Percentiles rank a stretch among this genome's conserved stretches.
These are phyloP conservation scores for Bullera alba DNA, from an alignment of 768 basidiomycete genomes.

Conservation along the genomic window DNA sequence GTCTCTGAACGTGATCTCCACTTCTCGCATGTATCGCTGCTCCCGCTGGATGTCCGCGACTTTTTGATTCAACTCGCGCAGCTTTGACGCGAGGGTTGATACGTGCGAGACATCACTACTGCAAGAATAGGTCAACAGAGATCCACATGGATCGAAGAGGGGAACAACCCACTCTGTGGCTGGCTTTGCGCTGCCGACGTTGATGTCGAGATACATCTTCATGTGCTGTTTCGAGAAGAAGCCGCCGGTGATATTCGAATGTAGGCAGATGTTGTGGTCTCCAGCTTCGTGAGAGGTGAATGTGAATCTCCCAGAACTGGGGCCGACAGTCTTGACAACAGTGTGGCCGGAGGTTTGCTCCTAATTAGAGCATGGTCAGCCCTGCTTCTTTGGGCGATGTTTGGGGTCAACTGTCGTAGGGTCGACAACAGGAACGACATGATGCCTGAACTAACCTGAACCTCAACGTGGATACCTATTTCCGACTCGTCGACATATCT, in stretches of 20 bases:
- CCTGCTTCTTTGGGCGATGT: too few species aligned
- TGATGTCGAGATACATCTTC: conserved; percentile 87
- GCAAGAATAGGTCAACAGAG: background rate
- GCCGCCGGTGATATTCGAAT: conserved; percentile 75
- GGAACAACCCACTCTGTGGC: conserved; percentile 59
- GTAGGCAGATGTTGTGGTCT: conserved; percentile 94
- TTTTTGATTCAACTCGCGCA: conserved; percentile 88
- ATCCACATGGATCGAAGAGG: background rate
- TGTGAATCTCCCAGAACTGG: conserved; percentile 84
- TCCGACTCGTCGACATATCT: conserved; percentile 64
- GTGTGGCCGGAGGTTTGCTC: conserved; percentile 74
- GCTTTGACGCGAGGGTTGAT: conserved; percentile 49
- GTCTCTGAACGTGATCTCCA: conserved; percentile 82
- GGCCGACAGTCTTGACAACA: conserved; percentile 84
- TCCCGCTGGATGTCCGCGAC: conserved; percentile 87
- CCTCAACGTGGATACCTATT: conserved; percentile 82
- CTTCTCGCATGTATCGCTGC: conserved; percentile 95
- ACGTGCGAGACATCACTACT: conserved; percentile 43
- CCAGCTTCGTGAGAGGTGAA: conserved; percentile 93
- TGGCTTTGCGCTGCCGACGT: conserved; percentile 77
- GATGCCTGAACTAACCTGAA: conserved; percentile 60
- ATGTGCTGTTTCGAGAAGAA: conserved; percentile 77
- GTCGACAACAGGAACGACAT: background rate
- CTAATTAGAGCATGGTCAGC: conserved; percentile 49
- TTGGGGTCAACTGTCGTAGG: background rate